Evolutionary conservation across 2,329 filamentous ascomycete species (phyloP).

Genomic region (Plenodomus lindquistii): DNA sequence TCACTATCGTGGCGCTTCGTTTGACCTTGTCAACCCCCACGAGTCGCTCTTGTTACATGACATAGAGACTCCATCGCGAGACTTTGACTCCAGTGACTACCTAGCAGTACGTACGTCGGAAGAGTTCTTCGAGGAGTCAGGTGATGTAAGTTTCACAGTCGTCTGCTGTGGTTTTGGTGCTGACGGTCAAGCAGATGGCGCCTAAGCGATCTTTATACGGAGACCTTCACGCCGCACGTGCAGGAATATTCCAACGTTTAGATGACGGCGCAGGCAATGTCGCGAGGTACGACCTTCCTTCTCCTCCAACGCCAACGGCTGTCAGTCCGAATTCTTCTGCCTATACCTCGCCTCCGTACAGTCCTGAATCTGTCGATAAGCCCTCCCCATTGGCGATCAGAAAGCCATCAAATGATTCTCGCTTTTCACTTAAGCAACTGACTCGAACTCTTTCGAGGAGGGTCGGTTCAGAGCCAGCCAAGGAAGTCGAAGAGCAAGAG

Average conservation of each 20-base stretch:
- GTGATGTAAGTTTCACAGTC: slow-evolving; percentile 20
- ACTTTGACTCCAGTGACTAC: slow-evolving; percentile 40
- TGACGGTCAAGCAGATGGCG: slow-evolving; percentile 31
- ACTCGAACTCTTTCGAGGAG: slow-evolving; percentile 34
- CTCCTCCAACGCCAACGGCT: slow-evolving; percentile 30
- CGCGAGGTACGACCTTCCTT: slow-evolving; percentile 21
- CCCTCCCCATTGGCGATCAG: slow-evolving; percentile 23
- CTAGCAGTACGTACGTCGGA: slow-evolving; percentile 29
- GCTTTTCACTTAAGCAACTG: slow-evolving; percentile 38
- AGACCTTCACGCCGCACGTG: slow-evolving; percentile 35
- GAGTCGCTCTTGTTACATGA: slow-evolving; percentile 41
- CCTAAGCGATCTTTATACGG: slow-evolving; percentile 35
- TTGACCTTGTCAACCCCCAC: slow-evolving; percentile 46
- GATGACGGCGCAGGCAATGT: slow-evolving; percentile 15
- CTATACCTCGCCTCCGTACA: slow-evolving; percentile 32
- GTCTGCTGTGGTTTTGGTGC: background rate
- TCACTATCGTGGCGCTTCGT: slow-evolving; percentile 46
- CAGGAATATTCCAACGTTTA: slow-evolving; percentile 28
- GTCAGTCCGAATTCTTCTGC: slow-evolving; percentile 32
- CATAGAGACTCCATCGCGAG: slow-evolving; percentile 43
- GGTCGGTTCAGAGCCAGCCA: slow-evolving; percentile 20
- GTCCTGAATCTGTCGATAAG: slow-evolving; percentile 23
- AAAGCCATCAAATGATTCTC: slow-evolving; percentile 25
- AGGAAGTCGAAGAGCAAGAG: slow-evolving; percentile 27
- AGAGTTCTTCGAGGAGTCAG: slow-evolving; percentile 17